These are phyloP conservation scores for Colletotrichum tropicicola DNA, from an alignment of 2,329 filamentous ascomycete species.

Conservation along the genomic window DNA sequence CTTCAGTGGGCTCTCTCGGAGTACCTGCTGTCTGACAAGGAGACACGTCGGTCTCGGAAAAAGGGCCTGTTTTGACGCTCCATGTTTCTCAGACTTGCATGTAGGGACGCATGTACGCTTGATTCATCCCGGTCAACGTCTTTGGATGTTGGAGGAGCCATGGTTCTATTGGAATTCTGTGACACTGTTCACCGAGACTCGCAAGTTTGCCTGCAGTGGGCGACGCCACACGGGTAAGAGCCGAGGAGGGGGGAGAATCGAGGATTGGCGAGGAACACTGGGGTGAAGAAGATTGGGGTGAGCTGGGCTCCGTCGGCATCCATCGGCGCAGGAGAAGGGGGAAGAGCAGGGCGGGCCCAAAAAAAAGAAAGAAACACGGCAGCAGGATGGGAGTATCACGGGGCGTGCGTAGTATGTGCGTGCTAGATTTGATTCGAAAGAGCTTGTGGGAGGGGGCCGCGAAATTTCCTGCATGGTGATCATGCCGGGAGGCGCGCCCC, in stretches of 20 bases:
- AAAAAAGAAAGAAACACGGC: background rate
- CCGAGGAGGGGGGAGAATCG: background rate
- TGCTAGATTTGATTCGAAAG: too few species aligned
- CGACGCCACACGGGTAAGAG: constrained; percentile 17
- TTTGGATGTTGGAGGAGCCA: background rate
- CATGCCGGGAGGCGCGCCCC: background rate
- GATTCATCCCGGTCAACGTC: background rate
- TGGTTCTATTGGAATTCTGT: background rate
- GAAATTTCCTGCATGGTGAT: constrained; percentile 12
- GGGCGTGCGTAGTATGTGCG: background rate
- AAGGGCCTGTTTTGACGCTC: background rate
- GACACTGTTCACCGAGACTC: background rate
- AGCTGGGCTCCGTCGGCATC: background rate
- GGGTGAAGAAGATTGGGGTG: background rate
- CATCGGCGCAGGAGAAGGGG: background rate
- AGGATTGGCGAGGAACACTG: too few species aligned
- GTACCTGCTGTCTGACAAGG: too few species aligned
- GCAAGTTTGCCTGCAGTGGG: constrained; percentile 17
- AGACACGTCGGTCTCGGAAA: background rate
- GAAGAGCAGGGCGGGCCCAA: background rate
- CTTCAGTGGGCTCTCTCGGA: too few species aligned
- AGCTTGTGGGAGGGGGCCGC: background rate
- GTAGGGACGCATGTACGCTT: background rate
- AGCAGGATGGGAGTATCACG: background rate
- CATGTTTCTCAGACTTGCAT: background rate